These are phyloP conservation scores for Paraphoma chrysanthemicola DNA, from an alignment of 2,329 filamentous ascomycete species.

Conservation along the genomic window DNA sequence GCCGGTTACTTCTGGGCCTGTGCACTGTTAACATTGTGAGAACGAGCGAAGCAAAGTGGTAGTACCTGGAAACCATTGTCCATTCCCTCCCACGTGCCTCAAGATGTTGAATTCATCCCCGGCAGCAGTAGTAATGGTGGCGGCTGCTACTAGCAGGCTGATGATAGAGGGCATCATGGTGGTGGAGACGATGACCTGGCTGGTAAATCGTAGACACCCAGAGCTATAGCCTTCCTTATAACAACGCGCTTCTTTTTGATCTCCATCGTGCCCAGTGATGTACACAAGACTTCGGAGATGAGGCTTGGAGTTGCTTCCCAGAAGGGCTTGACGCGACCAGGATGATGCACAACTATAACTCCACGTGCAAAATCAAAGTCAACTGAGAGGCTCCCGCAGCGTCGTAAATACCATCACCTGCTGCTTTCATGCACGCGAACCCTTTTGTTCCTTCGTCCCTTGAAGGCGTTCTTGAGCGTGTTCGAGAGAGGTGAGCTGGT, in stretches of 20 bases:
- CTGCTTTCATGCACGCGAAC: no score
- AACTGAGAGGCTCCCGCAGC: constrained; percentile 12
- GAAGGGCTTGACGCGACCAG: constrained; percentile 20
- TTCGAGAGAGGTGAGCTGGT: neutral
- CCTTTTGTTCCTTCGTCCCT: neutral
- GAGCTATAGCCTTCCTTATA: neutral
- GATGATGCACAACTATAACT: constrained; percentile 9
- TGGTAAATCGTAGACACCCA: neutral
- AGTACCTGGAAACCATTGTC: constrained; percentile 47
- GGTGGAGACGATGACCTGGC: neutral
- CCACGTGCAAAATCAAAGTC: constrained; percentile 21
- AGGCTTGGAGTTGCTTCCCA: constrained; percentile 30
- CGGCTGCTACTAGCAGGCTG: constrained; percentile 21
- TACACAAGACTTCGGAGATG: constrained; percentile 24
- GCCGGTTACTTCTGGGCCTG: constrained; percentile 63
- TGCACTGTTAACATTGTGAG: neutral
- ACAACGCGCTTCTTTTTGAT: neutral
- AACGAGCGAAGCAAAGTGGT: neutral
- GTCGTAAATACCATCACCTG: neutral
- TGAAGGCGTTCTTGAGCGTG: neutral
- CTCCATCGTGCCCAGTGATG: constrained; percentile 1
- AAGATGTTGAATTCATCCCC: constrained; percentile 40
- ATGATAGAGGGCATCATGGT: constrained; percentile 23
- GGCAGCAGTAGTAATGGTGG: constrained; percentile 14
- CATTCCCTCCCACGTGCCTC: constrained; percentile 49